Conservation (phyloP, 139 green algal species). For the Micromonas commoda region DNA sequence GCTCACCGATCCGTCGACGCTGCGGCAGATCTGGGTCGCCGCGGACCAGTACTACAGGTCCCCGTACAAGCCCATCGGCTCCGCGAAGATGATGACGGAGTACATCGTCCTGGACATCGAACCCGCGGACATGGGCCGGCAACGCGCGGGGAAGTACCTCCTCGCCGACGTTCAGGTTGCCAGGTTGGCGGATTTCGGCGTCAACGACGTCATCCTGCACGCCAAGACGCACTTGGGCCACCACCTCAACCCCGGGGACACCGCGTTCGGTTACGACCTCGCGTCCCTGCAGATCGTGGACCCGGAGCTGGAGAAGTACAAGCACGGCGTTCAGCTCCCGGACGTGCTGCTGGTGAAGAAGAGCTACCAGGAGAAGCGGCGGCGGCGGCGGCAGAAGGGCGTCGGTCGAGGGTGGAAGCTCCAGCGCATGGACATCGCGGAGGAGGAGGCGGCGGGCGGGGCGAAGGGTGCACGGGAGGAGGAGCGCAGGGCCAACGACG, state of each 20-base stretch:
- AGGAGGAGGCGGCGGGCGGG: neutral
- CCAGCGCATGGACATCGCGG: constrained; percentile 18
- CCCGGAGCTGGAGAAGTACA: constrained; percentile 63
- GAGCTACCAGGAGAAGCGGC: constrained; percentile 80
- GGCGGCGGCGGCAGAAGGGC: constrained; percentile 41
- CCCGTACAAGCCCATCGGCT: constrained; percentile 59
- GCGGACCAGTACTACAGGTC: constrained; percentile 63
- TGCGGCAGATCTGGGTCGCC: constrained; percentile 65
- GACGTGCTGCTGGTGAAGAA: constrained; percentile 88
- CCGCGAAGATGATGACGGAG: constrained; percentile 61
- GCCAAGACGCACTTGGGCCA: constrained; percentile 77
- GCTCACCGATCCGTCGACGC: constrained; percentile 73
- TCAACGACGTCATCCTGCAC: constrained; percentile 75
- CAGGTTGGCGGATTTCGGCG: constrained; percentile 74
- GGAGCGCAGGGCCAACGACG: constrained; percentile 50
- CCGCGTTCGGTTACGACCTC: constrained; percentile 82
- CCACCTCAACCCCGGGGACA: constrained; percentile 57
- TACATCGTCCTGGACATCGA: constrained; percentile 92
- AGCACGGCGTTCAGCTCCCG: constrained; percentile 56
- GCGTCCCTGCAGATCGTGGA: constrained; percentile 63
- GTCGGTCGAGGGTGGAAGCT: constrained; percentile 5
- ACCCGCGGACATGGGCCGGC: neutral
- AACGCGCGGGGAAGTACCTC: constrained; percentile 11
- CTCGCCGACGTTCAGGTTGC: constrained; percentile 70
- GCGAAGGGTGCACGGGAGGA: constrained; percentile 22